phyloP scores from a whole-genome alignment of 345 rosid species.

The Eucalyptus tenuipes region DNA sequence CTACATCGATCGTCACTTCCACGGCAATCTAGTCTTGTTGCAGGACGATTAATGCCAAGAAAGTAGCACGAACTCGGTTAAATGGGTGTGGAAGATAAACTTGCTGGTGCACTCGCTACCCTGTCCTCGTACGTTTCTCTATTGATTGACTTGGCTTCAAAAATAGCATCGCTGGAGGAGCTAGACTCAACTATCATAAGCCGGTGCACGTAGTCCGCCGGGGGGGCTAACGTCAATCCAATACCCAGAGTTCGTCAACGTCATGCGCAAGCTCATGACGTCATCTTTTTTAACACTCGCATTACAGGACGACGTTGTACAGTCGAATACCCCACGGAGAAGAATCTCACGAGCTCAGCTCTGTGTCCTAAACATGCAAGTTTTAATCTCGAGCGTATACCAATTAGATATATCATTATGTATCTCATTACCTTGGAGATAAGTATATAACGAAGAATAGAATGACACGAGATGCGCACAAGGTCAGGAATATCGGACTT shows the following conservation, averaged over 20 bases:
- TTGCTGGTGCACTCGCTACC: no score
- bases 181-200: not conserved
- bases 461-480: not conserved
- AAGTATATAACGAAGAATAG: not conserved
- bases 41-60: not conserved
- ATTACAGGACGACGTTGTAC: not conserved
- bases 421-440: not conserved
- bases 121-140: not conserved
- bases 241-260: not conserved
- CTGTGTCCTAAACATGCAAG: not conserved
- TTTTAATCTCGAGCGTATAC: not conserved
- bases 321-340: not conserved
- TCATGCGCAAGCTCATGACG: not conserved
- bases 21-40: not conserved
- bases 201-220: not conserved
- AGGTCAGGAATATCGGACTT: not conserved
- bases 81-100: not conserved
- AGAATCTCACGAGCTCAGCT: not conserved
- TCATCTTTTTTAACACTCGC: not conserved
- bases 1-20: not conserved
- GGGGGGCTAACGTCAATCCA: not conserved
- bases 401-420: no score
- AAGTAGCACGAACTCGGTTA: not conserved
- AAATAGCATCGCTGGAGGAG: not conserved
- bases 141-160: not conserved